Base-by-base conservation (phyloP, 2,329 filamentous ascomycete genomes). In the Acrocalymma vagum region DNA sequence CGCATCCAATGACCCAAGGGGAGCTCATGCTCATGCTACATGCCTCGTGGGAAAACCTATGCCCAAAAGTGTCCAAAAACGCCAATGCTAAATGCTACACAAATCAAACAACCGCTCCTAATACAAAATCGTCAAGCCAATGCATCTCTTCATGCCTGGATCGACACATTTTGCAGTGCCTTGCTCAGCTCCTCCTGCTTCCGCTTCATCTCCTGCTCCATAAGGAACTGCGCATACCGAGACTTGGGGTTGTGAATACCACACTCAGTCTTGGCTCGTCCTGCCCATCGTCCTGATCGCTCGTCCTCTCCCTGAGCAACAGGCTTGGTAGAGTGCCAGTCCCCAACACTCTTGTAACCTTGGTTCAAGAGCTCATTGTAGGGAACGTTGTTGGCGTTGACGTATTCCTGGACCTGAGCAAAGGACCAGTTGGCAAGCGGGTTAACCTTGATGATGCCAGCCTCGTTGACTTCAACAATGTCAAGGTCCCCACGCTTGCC, bases 181-280 rank as follows among this genome's bases (percentile, higher is more conserved):
- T 54, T 58, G 46, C 51, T 57, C 41, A 68, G 45, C 15, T 57
- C 61, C 30, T 66, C 62, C 18, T 65, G 76, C 49, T 39, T 72
- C 55, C 23, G 70, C 77, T 89, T 86, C 63, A 79, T 75, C 67
- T 90, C 86, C 71, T 88, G 82, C 47, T 90, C 84, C 60, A 80
- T 79, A 40, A 95, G 74, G 72, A 87, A 96, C 73, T 92, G 85
- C 9, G 91, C 88, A 65, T 97, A 99, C 58, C 91, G 86, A 43
- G 90, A 95, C 71, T 92, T 87, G 74, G 94, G 95, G 80, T 97
- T 97, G 83, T 99, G 94, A 66, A 99, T 97, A 31, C 94, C 94
- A 71, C 94, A 99, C 78, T 99, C 94, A 11, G 91, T 95, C 86
- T 99, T 99, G 63, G 81, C 77, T 72, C 91, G 88, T 48, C 94